Evolutionary conservation across 305 asterid species (phyloP).

Genomic region (Solanum aculeatissimum): DNA sequence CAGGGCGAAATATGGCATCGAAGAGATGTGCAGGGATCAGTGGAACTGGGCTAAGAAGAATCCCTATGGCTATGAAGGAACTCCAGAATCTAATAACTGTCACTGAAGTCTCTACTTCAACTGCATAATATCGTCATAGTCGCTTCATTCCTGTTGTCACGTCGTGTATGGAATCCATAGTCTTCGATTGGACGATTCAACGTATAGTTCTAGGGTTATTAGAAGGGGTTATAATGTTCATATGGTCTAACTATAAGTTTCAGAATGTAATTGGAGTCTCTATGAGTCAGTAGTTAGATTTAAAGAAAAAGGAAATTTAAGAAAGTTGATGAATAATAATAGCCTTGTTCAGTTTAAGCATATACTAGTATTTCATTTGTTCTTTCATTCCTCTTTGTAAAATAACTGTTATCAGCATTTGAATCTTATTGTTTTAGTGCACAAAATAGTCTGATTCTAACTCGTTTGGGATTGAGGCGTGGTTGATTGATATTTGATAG

Average conservation of each 20-base stretch:
- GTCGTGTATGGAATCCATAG: background rate
- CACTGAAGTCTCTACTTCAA: background rate
- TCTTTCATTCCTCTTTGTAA: background rate
- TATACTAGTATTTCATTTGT: background rate
- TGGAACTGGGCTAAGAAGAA: slow-evolving; percentile 93
- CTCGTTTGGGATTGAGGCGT: background rate
- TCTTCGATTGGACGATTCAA: background rate
- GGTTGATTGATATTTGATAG: background rate
- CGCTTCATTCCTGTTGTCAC: background rate
- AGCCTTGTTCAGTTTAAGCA: background rate
- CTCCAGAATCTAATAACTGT: background rate
- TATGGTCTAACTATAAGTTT: background rate
- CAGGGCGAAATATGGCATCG: slow-evolving; percentile 63
- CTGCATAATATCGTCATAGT: background rate
- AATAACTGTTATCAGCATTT: background rate
- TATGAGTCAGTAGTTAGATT: background rate
- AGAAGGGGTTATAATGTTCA: background rate
- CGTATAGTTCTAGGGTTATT: background rate
- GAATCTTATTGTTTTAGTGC: background rate
- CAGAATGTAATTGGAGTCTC: background rate
- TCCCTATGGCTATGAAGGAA: slow-evolving; percentile 53
- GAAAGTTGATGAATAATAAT: background rate
- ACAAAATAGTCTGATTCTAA: rapidly evolving
- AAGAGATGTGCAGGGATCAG: slow-evolving; percentile 72
- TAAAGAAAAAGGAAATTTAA: background rate